phyloP scores from a whole-genome alignment of 495 filamentous ascomycete species.

The Tetracladium marchalianum region DNA sequence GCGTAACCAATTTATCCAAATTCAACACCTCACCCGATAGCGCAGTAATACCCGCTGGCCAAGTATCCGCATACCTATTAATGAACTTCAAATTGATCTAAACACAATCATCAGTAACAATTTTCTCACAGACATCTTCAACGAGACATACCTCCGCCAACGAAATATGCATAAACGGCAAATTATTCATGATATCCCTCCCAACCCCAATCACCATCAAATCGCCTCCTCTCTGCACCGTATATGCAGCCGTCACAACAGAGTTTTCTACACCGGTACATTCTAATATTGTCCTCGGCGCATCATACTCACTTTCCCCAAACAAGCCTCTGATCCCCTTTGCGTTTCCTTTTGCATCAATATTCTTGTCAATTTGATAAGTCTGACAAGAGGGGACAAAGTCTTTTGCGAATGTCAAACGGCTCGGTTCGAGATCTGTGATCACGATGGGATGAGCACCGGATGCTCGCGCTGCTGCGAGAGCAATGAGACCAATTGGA shows the following conservation, averaged over 20 bases:
- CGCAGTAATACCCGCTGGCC: slow-evolving; percentile 44
- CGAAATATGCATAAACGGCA: slow-evolving; percentile 59
- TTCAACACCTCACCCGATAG: slow-evolving; percentile 42
- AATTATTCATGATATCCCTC: slow-evolving; percentile 46
- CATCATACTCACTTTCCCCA: slow-evolving; percentile 22
- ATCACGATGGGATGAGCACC: slow-evolving; percentile 56
- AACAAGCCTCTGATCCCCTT: slow-evolving; percentile 42
- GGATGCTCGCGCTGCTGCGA: slow-evolving; percentile 43
- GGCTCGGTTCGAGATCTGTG: slow-evolving; percentile 46
- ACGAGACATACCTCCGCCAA: slow-evolving; percentile 34
- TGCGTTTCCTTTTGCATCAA: slow-evolving; percentile 40
- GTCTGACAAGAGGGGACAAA: slow-evolving; percentile 45
- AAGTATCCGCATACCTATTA: slow-evolving; percentile 54
- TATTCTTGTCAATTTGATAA: slow-evolving; percentile 36
- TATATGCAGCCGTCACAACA: slow-evolving; percentile 44
- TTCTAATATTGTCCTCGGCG: slow-evolving; percentile 48
- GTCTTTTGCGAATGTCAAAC: slow-evolving; percentile 47
- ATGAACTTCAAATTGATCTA: slow-evolving; percentile 50
- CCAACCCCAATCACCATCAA: slow-evolving; percentile 58
- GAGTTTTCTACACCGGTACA: slow-evolving; percentile 56
- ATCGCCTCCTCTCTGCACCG: slow-evolving; percentile 46
- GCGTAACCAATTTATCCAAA: slow-evolving; percentile 37
- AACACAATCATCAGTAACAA: not conserved
- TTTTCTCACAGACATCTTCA: slow-evolving; percentile 1
- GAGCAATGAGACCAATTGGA: slow-evolving; percentile 42